Evolutionary conservation across 352 stramenopile species (phyloP).

Genomic region (Thalassiosira oceanica): DNA sequence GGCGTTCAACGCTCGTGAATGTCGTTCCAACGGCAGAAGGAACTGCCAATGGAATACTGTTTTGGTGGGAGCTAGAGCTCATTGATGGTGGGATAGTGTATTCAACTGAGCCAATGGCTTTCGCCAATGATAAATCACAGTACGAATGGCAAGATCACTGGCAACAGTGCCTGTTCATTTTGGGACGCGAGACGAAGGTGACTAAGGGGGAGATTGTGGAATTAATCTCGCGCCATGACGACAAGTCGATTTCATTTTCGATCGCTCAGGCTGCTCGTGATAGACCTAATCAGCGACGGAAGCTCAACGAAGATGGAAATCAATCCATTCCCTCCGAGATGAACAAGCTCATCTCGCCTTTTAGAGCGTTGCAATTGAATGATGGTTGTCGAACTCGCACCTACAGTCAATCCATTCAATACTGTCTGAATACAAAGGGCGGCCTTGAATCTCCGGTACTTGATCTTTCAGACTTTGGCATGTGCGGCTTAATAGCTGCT

Average conservation of each 20-base stretch:
- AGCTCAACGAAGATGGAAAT: slow-evolving; percentile 3
- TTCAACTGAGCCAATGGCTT: slow-evolving; percentile 38
- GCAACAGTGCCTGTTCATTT: slow-evolving; percentile 71
- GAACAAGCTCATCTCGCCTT: slow-evolving; percentile 16
- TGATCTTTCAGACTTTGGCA: slow-evolving; percentile 73
- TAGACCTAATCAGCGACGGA: slow-evolving; percentile 26
- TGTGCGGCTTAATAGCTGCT: slow-evolving; percentile 70
- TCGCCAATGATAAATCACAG: not conserved
- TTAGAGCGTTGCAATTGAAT: slow-evolving; percentile 65
- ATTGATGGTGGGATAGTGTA: slow-evolving; percentile 45
- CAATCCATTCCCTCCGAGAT: not conserved
- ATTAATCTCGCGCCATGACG: slow-evolving; percentile 51
- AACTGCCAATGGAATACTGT: slow-evolving; percentile 52
- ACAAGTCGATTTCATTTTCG: slow-evolving; percentile 54
- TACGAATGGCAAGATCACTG: slow-evolving; percentile 82
- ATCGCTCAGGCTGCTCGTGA: not conserved
- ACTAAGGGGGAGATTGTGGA: slow-evolving; percentile 24
- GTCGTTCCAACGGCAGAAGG: slow-evolving; percentile 41
- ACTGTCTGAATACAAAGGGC: slow-evolving; percentile 42
- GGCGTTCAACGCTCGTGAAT: slow-evolving; percentile 10
- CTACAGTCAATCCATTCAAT: slow-evolving; percentile 44
- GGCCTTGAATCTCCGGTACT: slow-evolving; percentile 45
- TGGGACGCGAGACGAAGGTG: slow-evolving; percentile 29
- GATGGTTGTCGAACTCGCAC: slow-evolving; percentile 37
- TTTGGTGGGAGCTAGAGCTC: slow-evolving; percentile 80